Conservation (phyloP, 257 asterid genomes). For the Plectranthus barbatus region DNA sequence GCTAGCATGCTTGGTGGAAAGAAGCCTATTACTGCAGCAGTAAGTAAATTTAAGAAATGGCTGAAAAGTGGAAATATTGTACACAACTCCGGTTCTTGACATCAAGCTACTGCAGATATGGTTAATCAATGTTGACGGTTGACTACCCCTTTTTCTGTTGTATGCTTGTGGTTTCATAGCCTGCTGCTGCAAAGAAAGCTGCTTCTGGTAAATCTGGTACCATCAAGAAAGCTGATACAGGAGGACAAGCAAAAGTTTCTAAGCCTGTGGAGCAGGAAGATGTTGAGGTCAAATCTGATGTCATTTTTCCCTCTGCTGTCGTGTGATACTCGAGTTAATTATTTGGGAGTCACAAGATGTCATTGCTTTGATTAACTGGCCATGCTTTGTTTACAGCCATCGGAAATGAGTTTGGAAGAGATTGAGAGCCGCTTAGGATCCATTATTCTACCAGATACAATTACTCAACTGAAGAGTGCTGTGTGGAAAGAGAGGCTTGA, state of each 20-base stretch:
- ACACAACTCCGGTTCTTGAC: no score
- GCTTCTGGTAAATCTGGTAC: conserved; percentile 52
- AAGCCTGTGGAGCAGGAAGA: conserved; percentile 78
- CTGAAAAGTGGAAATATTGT: neutral
- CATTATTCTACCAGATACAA: conserved; percentile 73
- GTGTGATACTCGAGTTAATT: neutral
- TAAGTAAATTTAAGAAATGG: conserved; percentile 26
- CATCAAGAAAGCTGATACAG: conserved; percentile 68
- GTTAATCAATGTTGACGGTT: neutral
- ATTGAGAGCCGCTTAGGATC: conserved; percentile 87
- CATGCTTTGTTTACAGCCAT: conserved; percentile 49
- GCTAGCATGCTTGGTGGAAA: conserved; percentile 98
- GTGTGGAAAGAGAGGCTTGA: conserved; percentile 99
- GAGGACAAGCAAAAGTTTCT: conserved; percentile 47
- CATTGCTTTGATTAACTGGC: conserved; percentile 9
- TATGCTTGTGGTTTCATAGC: conserved; percentile 56
- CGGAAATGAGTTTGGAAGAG: conserved; percentile 96
- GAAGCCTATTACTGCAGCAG: conserved; percentile 69
- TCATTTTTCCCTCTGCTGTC: neutral
- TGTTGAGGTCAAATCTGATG: conserved; percentile 57
- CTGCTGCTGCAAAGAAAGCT: conserved; percentile 63
- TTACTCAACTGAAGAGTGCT: conserved; percentile 75
- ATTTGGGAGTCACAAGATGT: neutral
- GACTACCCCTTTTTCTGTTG: neutral
- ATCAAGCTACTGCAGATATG: no score